Evolutionary conservation across 2,329 filamentous ascomycete genomes (phyloP), one percentile per base, ranked within the genome.

Genomic region (Pseudogymnoascus verrucosus): DNA sequence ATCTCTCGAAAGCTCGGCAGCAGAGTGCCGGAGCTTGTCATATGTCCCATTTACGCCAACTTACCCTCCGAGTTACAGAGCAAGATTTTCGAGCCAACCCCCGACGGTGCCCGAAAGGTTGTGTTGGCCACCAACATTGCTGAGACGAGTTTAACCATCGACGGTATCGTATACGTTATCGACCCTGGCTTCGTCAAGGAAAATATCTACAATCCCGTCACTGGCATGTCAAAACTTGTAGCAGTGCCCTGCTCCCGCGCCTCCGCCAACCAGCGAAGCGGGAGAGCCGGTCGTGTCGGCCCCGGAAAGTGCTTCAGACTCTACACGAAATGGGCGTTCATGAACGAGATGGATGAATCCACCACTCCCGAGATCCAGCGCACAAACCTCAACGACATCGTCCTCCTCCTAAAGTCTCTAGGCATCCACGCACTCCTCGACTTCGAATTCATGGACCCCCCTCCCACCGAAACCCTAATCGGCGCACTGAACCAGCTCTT

Each of bases 41-140:
- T 97, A 4, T 91, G 89, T 72, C 95, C 95, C 2, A 96, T 99
- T 63, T 99, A 99, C 73, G 90, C 92, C 71, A 96, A 96, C 71
- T 78, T 99, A 40, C 93, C 93, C 0, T 92, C 91, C 0, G 93
- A 98, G 64, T 78, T 96, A 1, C 95, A 99, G 73, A 85, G 89
- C 59, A 93, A 93, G 73, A 96, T 98, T 68, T 99, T 99, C 71
- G 91, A 96, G 70, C 92, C 93, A 0, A 96, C 93, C 0, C 93
- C 95, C 0, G 85, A 89, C 0, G 88, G 88, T 16, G 88, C 90
- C 0, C 84, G 95, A 28, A 99, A 98, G 73, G 91, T 98, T 0
- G 91, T 99, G 0, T 78, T 98, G 39, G 92, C 93, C 0, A 98
- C 95, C 2, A 99, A 99, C 73, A 98, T 99, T 74, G 95, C 95